Base-by-base conservation (phyloP, 495 filamentous ascomycete species). In the Aspergillus homomorphus region DNA sequence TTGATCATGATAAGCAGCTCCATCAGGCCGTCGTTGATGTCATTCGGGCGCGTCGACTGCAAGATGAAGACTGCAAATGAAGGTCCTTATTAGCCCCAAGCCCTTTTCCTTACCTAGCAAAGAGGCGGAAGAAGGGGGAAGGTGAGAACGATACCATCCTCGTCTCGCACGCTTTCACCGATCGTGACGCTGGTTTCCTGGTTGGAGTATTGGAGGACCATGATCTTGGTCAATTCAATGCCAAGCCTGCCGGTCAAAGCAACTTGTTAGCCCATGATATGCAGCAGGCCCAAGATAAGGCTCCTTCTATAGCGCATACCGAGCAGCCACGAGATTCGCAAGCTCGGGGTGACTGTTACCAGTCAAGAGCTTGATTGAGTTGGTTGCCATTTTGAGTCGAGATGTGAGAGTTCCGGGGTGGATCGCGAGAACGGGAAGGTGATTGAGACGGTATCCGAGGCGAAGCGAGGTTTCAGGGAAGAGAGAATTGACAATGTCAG, bases 1-100 rank as follows among this genome's bases (percentile, higher is more conserved):
- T 96, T 96, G 79, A 98, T 96, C 86, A 98, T 96, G 73, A 98
- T 98, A 33, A 98, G 82, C 48, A 98, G 85, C 76, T 98, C 94
- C 94, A 98, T 98, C 53, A 98, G 82, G 48, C 91, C 94, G 70
- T 98, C 95, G 75, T 98, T 98, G 78, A 98, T 92, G 69, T 97
- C 92, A 69, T 93, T 92, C 3, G 94, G 95, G 14, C 88, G 86
- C 45, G 95, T 96, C 30, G 92, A 96, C 73, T 98, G 94, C 57
- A 98, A 78, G 62, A 98, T 93, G 80, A 96, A 98, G 69, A 96
- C 92, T 87, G 66, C 22, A 64, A 28, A 28, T 33, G 48, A 43
- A 79, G 50, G 22, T 15, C 53, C 42, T 51, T 21, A 28, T 42
- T 51, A 50, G 33, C 53, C 38, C 54, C 42, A 38, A 26, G 51